A percentile compares a stretch with the other conserved stretches of the same genome.
Conservation (phyloP, 352 stramenopile species). For the Pythium aquatile region DNA sequence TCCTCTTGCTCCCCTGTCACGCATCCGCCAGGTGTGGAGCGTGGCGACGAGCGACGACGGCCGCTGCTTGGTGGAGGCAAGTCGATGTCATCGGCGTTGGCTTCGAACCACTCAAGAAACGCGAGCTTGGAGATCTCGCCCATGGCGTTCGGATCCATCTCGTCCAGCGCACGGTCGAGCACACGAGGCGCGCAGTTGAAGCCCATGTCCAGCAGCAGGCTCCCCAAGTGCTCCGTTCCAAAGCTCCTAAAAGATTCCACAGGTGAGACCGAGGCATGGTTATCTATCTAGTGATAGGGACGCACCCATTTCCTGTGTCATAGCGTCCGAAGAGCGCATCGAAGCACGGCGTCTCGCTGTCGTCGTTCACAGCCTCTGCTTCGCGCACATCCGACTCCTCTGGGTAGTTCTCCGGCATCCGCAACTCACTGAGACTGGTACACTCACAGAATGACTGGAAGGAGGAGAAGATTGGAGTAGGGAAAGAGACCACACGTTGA, state of each 20-base stretch:
- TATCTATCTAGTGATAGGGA: not conserved
- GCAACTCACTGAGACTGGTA: not conserved
- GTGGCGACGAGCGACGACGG: not conserved
- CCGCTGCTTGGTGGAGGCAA: not conserved
- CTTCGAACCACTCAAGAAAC: constrained; percentile 77
- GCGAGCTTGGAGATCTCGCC: constrained; percentile 64
- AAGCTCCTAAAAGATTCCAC: constrained; percentile 29
- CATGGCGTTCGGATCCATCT: constrained; percentile 66
- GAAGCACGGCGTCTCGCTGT: constrained; percentile 66
- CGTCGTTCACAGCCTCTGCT: constrained; percentile 29
- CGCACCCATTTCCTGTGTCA: constrained; percentile 38
- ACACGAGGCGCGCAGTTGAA: constrained; percentile 54
- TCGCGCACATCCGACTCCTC: constrained; percentile 24
- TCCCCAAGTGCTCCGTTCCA: constrained; percentile 57
- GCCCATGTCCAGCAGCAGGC: constrained; percentile 67
- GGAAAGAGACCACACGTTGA: not conserved
- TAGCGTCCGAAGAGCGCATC: constrained; percentile 56
- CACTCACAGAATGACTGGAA: constrained; percentile 1
- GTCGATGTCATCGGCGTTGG: constrained; percentile 63
- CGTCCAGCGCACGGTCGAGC: constrained; percentile 57
- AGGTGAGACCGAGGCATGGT: not conserved
- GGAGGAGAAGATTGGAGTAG: not conserved
- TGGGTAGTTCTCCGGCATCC: constrained; percentile 29
- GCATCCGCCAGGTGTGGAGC: not conserved
- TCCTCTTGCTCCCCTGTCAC: not conserved